Conservation (phyloP, 768 basidiomycete species). For the Calocera viscosa region DNA sequence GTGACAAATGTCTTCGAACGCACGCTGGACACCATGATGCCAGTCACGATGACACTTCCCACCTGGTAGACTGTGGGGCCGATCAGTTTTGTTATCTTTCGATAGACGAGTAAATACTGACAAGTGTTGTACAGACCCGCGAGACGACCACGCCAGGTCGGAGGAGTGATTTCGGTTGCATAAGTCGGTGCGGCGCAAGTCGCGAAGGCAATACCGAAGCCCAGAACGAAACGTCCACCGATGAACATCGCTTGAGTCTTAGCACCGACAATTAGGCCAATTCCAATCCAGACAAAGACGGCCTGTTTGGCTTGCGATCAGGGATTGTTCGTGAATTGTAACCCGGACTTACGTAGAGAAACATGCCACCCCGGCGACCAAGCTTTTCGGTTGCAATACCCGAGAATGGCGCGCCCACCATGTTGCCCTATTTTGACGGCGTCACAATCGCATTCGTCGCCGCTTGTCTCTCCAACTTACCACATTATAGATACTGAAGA, state of each 20-base stretch:
- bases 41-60: neutral
- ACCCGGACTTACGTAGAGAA: conserved; percentile 23
- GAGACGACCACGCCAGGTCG: conserved; percentile 43
- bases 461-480: neutral
- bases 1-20: conserved; percentile 42
- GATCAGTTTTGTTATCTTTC: neutral
- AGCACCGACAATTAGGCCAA: conserved; percentile 37
- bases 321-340: too few species aligned
- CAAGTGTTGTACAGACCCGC: conserved; percentile 36
- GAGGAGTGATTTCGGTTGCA: conserved; percentile 47
- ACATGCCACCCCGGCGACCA: conserved; percentile 26
- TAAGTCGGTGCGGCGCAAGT: conserved; percentile 31
- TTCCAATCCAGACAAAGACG: conserved; percentile 27
- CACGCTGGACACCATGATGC: conserved; percentile 35
- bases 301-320: neutral
- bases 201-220: conserved; percentile 38
- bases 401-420: conserved; percentile 25
- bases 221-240: conserved; percentile 40
- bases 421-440: conserved; percentile 17
- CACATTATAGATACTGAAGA: conserved; percentile 21
- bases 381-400: conserved; percentile 25
- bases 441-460: neutral
- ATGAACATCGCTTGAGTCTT: conserved; percentile 37
- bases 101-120: conserved; percentile 1
- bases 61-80: neutral